Percentiles rank a stretch among this genome's conserved stretches.
Evolutionary conservation across 2,329 filamentous ascomycete species (phyloP).

Genomic region (Talaromyces sp.): DNA sequence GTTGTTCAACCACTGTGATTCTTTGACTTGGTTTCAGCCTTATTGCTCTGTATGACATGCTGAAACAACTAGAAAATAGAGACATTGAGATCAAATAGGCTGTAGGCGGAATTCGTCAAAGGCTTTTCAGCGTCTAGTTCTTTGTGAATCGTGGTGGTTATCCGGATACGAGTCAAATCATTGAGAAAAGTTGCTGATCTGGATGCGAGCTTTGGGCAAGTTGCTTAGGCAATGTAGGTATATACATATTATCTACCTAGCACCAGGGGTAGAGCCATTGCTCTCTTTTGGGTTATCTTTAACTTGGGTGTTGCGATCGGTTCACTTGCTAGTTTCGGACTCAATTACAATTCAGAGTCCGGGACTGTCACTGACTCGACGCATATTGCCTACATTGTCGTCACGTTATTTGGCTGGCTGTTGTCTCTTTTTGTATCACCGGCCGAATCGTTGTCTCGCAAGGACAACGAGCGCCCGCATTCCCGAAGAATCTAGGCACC

Average conservation of each 20-base stretch:
- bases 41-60: neutral
- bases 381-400: constrained; percentile 51
- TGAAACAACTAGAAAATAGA: neutral
- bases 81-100: neutral
- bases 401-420: constrained; percentile 52
- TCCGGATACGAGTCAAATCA: neutral
- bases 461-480: neutral
- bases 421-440: constrained; percentile 51
- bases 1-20: neutral
- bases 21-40: neutral
- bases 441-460: neutral
- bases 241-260: constrained; percentile 16
- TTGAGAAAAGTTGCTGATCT: neutral
- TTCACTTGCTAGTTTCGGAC: constrained; percentile 45
- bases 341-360: constrained; percentile 43
- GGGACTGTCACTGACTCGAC: constrained; percentile 52
- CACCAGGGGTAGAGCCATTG: constrained; percentile 34
- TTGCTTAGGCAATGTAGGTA: neutral
- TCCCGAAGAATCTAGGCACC: neutral
- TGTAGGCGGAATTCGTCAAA: neutral
- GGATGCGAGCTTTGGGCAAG: neutral
- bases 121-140: neutral
- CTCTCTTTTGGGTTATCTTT: constrained; percentile 47
- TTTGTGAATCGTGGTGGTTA: neutral
- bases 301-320: constrained; percentile 48